Percentiles rank a stretch among this genome's conserved stretches.
These are phyloP conservation scores for Thalassiosira tumida DNA, from an alignment of 352 stramenopile genomes.

Conservation along the genomic window DNA sequence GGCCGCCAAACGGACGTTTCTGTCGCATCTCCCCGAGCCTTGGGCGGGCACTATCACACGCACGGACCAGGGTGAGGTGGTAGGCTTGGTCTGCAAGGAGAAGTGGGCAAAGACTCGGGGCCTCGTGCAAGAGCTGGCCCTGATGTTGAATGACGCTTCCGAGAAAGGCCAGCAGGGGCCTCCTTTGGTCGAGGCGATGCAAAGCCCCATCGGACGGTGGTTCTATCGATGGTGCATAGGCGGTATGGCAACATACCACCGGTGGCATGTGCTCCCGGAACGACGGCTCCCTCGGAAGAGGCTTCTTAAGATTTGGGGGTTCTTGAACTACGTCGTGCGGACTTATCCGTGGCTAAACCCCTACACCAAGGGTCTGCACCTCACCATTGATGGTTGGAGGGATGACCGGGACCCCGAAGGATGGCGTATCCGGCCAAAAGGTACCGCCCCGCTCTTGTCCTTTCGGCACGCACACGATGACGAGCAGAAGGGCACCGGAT, in stretches of 20 bases:
- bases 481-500: background rate
- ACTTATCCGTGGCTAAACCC: conserved; percentile 17
- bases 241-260: no score
- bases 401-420: conserved; percentile 37
- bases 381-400: conserved; percentile 72
- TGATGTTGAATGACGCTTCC: no score
- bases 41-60: conserved; percentile 73
- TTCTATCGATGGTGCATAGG: no score
- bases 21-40: conserved; percentile 55
- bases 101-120: conserved; percentile 71
- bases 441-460: background rate
- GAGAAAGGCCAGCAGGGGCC: no score
- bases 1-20: conserved; percentile 63
- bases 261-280: no score
- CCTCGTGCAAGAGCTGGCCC: conserved; percentile 1
- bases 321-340: conserved; percentile 58
- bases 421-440: conserved; percentile 12
- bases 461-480: background rate
- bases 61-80: conserved; percentile 7
- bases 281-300: background rate
- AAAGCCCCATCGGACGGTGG: background rate
- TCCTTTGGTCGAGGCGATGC: no score
- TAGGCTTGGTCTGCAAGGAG: conserved; percentile 37
- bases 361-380: conserved; percentile 71
- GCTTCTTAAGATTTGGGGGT: conserved; percentile 55